Evolutionary conservation across 2,329 filamentous ascomycete genomes (phyloP).

Genomic region (Lasiodiplodia hormozganensis): DNA sequence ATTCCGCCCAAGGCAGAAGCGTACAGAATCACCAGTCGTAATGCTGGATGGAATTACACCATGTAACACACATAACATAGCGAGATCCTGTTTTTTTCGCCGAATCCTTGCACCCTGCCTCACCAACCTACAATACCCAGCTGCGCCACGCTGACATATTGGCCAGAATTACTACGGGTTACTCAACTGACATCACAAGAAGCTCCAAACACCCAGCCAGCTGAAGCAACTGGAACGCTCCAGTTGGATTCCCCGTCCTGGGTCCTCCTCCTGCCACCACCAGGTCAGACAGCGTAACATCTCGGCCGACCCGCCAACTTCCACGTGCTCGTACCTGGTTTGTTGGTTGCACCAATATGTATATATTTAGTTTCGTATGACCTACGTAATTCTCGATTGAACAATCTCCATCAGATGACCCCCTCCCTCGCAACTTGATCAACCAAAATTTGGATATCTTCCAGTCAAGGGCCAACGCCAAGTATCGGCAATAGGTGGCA

Average conservation of each 20-base stretch:
- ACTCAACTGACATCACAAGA: constrained; percentile 11
- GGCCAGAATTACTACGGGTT: background rate
- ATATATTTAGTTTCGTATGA: background rate
- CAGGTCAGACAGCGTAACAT: background rate
- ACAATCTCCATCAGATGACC: background rate
- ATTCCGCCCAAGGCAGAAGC: background rate
- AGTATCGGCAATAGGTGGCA: background rate
- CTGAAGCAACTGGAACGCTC: background rate
- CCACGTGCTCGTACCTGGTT: background rate
- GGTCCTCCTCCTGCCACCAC: background rate
- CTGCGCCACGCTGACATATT: constrained; percentile 14
- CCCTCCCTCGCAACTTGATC: background rate
- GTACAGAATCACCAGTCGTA: background rate
- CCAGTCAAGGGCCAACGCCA: background rate
- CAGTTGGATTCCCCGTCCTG: background rate
- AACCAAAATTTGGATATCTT: background rate
- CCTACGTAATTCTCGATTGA: background rate
- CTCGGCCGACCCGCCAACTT: background rate
- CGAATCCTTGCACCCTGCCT: background rate
- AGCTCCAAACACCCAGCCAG: background rate
- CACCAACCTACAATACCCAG: background rate
- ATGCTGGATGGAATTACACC: background rate
- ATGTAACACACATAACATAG: background rate
- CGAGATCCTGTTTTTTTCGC: constrained; percentile 17
- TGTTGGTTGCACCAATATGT: background rate